Evolutionary conservation across 2,329 filamentous ascomycete genomes (phyloP).

Genomic region (Cadophora sp.): DNA sequence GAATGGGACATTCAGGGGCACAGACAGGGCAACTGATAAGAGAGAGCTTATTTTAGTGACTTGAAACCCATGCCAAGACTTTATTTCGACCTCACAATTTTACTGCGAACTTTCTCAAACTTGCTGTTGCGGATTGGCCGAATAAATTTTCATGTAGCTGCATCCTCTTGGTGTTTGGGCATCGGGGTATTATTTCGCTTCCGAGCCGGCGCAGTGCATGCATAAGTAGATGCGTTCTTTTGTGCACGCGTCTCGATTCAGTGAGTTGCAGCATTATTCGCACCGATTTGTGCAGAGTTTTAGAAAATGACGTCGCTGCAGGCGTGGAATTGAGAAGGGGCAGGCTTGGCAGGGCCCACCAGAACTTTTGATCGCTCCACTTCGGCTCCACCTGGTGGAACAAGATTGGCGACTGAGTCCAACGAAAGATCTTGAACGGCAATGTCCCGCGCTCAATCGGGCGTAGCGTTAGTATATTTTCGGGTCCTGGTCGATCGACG

Average conservation of each 20-base stretch:
- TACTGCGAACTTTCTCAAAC: neutral
- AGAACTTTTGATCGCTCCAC: neutral
- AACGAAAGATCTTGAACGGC: neutral
- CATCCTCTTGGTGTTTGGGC: conserved; percentile 1
- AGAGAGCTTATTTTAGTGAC: conserved; percentile 11
- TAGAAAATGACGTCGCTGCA: conserved; percentile 11
- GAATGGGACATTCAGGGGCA: conserved; percentile 16
- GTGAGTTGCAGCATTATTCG: conserved; percentile 10
- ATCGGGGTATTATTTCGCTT: neutral
- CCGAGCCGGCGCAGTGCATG: neutral
- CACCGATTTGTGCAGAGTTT: conserved; percentile 14
- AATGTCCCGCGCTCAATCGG: neutral
- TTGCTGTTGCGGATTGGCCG: too few species aligned
- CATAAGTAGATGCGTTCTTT: neutral
- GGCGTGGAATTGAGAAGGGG: neutral
- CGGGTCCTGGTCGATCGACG: conserved; percentile 1
- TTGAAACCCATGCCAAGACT: conserved; percentile 8
- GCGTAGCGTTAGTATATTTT: neutral
- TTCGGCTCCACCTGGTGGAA: neutral
- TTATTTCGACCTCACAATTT: conserved; percentile 9
- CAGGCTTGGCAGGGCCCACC: conserved; percentile 15
- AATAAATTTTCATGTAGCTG: neutral
- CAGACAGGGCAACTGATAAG: conserved; percentile 9
- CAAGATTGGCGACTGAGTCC: neutral
- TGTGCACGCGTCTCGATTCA: conserved; percentile 1